phyloP scores from a whole-genome alignment of 805 yeast species.

The Wickerhamiella cacticola region DNA sequence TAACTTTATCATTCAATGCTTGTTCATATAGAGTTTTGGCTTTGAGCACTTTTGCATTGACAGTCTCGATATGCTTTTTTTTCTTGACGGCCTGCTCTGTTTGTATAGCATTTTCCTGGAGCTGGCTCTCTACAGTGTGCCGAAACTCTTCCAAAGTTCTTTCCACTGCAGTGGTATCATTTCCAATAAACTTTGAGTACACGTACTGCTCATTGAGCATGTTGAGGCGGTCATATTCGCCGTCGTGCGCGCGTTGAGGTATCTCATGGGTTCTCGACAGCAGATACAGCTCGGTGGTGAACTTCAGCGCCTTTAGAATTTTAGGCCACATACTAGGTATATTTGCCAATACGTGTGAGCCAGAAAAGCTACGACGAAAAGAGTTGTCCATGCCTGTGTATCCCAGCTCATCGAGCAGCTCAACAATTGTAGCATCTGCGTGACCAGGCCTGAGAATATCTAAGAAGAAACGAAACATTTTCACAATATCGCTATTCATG shows the following conservation, averaged over 20 bases:
- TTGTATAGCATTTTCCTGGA: background rate
- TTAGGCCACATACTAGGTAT: background rate
- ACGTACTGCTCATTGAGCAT: background rate
- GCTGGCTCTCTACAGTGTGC: background rate
- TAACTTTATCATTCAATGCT: background rate
- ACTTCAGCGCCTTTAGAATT: background rate
- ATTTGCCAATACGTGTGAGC: background rate
- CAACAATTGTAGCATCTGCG: background rate
- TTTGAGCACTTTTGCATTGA: background rate
- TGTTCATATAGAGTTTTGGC: background rate
- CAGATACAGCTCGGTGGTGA: background rate
- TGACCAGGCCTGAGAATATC: background rate
- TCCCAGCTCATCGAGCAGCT: background rate
- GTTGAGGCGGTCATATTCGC: background rate
- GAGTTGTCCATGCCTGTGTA: background rate
- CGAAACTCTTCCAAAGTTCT: background rate
- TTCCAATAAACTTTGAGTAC: background rate
- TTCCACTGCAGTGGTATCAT: background rate
- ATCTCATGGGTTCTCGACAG: background rate
- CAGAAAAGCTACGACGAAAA: background rate
- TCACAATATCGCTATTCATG: constrained; percentile 1
- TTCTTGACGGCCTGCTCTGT: background rate
- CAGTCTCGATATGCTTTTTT: background rate
- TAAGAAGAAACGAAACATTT: background rate
- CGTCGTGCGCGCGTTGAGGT: too few species aligned